Evolutionary conservation across 1,284 basidiomycete genomes (phyloP), one percentile per base, ranked within the genome.

Genomic region (Leccinum angustisporum): DNA sequence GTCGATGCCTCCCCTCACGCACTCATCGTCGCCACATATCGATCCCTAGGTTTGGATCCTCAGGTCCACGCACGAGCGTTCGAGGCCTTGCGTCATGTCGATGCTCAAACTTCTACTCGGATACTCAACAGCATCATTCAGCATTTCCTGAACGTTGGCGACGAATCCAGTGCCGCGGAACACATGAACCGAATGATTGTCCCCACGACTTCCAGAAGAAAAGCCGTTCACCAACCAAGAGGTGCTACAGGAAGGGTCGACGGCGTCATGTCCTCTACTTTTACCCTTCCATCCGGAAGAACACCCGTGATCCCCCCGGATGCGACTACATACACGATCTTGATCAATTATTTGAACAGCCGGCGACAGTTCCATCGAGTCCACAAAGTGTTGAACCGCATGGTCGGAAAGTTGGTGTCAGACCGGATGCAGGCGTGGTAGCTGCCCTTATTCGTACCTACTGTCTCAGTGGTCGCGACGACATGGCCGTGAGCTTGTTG

Each of bases 81-180:
- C 63, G 74, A 79, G 38, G 75, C 77, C 25, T 70, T 92, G 46
- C 71, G 66, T 52, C 67, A 73, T 43, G 69, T 84, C 58, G 74
- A 78, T 65, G 67, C 65, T n/a, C 72, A 64, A 8, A 74, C 76
- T 1, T 79, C 83, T 36, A 83, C 84, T 36, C 70, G 73, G 46
- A 78, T 86, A 25, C 70, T 91, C 70, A 92, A 92, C 78, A 81
- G 80, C 62, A 74, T 91, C 13, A 78, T 91, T 48, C 83, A 83
- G 63, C 78, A 86, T 54, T 78, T 81, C 54, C 72, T 92, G 58
- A 84, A 87, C 69, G 72, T 77, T n/a, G 72, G 78, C 69, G 85
- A 91, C 74, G 62, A 84, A 57, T 53, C 69, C 48, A 78, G 78
- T 25, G 80, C 81, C 9, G 65, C 79, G 21, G 76, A 76, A 56